phyloP scores from a whole-genome alignment of 192 early-diverging fungal species.

The Dissophora globulifera region DNA sequence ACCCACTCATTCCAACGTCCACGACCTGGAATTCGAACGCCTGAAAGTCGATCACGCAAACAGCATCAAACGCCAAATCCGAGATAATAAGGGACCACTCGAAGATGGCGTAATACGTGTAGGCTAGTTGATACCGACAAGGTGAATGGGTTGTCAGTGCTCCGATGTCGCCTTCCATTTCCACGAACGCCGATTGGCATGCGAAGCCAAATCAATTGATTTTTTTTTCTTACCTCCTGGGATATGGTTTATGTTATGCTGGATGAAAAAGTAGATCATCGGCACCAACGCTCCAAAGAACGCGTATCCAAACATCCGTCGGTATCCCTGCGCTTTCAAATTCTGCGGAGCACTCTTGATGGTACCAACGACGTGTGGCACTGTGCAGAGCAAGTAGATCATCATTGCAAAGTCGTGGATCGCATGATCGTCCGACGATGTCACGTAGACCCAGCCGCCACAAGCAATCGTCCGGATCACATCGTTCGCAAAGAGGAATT shows the following conservation, averaged over 20 bases:
- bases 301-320: conserved; percentile 61
- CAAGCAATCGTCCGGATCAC: conserved; percentile 78
- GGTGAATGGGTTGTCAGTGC: too few relatives aligned
- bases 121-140: too few relatives aligned
- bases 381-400: conserved; percentile 74
- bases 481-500: conserved; percentile 50
- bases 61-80: conserved; percentile 79
- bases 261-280: conserved; percentile 82
- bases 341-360: conserved; percentile 61
- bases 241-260: conserved; percentile 79
- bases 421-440: conserved; percentile 81
- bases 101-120: conserved; percentile 84
- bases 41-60: conserved; percentile 74
- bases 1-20: conserved; percentile 38
- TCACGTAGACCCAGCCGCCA: conserved; percentile 89
- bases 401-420: conserved; percentile 87
- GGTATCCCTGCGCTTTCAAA: conserved; percentile 59
- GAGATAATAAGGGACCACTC: conserved; percentile 87
- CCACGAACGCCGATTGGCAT: not conserved
- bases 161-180: too few relatives aligned
- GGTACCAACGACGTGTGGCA: conserved; percentile 78
- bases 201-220: not conserved
- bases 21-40: conserved; percentile 61
- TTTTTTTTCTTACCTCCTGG: conserved; percentile 66
- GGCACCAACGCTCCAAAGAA: conserved; percentile 80